Evolutionary conservation across 73 alveolate genomes (phyloP), one percentile per base, ranked within the genome.

Genomic region (Paramecium sexaurelia): DNA sequence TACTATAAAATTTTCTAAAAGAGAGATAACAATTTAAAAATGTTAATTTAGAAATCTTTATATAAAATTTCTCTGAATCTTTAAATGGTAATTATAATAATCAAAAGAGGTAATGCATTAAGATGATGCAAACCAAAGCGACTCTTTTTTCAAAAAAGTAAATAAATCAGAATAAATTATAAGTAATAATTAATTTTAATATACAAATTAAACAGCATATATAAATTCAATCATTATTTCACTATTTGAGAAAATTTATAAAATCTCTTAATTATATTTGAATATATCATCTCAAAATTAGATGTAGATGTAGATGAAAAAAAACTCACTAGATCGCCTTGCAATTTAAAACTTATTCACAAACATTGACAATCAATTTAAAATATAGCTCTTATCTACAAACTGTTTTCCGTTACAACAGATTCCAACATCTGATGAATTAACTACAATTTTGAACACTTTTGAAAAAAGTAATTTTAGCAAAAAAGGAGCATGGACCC

Each of bases 401-500:
- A 61, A 61, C 43, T 29, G 83, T 61, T 61, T 61, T 26, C 39
- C 47, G 27, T 61, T 61, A 3, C 83, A 61, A 11, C n/a, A 61
- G 0, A 61, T 61, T 32, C 86, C 86, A 35, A 33, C 51, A 7
- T 71, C 35, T 0, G 57, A 71, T 1, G 55, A 71, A 35, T 27
- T 71, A 35, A 40, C 27, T 71, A 29, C 51, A 13, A 13, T 71
- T 37, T 40, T 71, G 5, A 40, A 71, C 6, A 7, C 32, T 19
- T 11, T 61, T 61, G 83, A 61, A 61, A 61, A 61, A 61, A 26
- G 26, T 61, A 26, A 61, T 61, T 29, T 29, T 26, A 13, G 26
- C 39, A 61, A 61, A 32, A 61, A 61, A 61, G 39, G 43, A 26
- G 39, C 43, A 61, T 78, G 90, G 90, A 40, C 55, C 29, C 19